Evolutionary conservation across 2,329 filamentous ascomycete genomes (phyloP).

Genomic region (Monilinia aucupariae): DNA sequence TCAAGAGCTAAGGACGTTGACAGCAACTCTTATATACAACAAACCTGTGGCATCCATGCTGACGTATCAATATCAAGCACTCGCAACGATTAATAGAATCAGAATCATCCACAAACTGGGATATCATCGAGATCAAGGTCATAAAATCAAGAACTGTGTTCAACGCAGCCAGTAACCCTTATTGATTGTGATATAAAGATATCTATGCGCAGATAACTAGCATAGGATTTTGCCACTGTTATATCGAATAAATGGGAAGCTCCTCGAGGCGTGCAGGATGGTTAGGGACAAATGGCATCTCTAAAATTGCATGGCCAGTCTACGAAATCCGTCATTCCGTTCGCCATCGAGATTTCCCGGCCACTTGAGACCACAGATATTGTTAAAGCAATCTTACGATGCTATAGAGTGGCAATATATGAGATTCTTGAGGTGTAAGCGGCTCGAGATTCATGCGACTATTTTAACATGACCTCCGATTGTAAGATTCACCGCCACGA

Average conservation of each 20-base stretch:
- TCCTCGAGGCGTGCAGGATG: not conserved
- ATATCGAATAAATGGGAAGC: not conserved
- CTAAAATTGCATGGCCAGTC: not conserved
- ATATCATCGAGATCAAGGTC: not conserved
- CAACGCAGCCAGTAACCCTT: not conserved
- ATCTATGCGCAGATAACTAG: not conserved
- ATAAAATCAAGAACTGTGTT: too few species aligned
- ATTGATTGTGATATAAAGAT: not conserved
- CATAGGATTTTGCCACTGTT: not conserved
- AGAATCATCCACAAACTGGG: too few species aligned
- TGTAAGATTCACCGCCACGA: not conserved
- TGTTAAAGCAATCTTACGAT: not conserved
- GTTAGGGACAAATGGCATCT: not conserved
- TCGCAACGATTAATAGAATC: too few species aligned
- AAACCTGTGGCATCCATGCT: not conserved
- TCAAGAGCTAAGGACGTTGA: not conserved
- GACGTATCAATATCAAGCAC: not conserved
- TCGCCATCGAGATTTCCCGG: not conserved
- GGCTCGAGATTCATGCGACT: not conserved
- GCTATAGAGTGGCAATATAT: not conserved
- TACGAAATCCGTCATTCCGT: not conserved
- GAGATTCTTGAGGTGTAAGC: not conserved
- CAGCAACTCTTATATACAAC: not conserved
- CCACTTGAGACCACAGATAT: not conserved
- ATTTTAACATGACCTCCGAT: not conserved